Evolutionary conservation across 257 asterid species (phyloP).

Genomic region (Leonotis leonurus): DNA sequence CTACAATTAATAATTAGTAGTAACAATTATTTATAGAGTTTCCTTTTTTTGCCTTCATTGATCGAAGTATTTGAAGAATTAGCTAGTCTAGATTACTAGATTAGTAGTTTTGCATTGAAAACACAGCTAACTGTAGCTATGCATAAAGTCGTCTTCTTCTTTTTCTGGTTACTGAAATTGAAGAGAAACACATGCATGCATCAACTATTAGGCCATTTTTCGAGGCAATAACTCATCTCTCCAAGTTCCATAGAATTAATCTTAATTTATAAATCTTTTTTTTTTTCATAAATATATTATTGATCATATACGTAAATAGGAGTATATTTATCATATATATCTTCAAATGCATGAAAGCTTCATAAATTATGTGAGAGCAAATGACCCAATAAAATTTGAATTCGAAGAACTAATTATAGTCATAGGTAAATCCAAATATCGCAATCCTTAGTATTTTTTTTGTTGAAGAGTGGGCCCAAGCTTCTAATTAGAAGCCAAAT

Average conservation of each 20-base stretch:
- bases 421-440: neutral
- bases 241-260: no score
- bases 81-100: no score
- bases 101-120: neutral
- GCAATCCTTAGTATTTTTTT: neutral
- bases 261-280: no score
- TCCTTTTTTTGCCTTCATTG: no score
- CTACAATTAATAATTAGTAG: neutral
- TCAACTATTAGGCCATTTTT: neutral
- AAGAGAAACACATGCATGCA: neutral
- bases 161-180: neutral
- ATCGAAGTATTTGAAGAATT: no score
- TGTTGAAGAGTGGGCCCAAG: neutral
- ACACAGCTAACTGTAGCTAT: constrained; percentile 9
- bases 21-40: no score
- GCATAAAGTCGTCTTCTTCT: neutral
- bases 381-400: neutral
- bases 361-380: neutral
- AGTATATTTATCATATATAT: no score
- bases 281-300: no score
- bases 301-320: no score
- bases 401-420: neutral
- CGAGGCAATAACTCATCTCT: neutral
- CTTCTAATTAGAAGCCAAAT: neutral
- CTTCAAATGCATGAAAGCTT: neutral